These are phyloP conservation scores for Anthoceros angustus DNA, from an alignment of 225 moss, liverwort and hornwort species.

Conservation along the genomic window DNA sequence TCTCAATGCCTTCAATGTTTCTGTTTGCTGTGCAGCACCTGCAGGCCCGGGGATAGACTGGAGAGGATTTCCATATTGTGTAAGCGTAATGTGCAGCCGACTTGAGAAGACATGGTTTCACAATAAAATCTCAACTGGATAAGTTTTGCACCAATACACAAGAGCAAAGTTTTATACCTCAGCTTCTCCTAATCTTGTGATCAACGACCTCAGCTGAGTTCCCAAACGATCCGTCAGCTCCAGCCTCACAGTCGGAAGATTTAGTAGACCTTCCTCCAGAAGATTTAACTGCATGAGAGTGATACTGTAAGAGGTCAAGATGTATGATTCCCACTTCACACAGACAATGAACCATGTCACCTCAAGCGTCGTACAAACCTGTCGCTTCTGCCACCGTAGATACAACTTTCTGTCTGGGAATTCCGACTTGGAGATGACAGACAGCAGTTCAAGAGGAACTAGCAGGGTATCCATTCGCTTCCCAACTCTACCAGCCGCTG, in stretches of 20 bases:
- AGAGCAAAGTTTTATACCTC: slow-evolving; percentile 33
- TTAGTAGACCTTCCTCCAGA: slow-evolving; percentile 72
- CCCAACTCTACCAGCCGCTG: slow-evolving; percentile 65
- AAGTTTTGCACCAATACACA: too few relatives aligned
- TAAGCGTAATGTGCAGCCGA: too few relatives aligned
- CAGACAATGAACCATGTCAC: slow-evolving; percentile 1
- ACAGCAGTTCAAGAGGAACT: slow-evolving; percentile 76
- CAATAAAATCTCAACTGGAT: too few relatives aligned
- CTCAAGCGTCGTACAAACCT: slow-evolving; percentile 23
- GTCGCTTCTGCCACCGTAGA: slow-evolving; percentile 77
- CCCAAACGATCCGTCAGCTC: slow-evolving; percentile 52
- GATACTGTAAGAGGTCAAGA: background rate
- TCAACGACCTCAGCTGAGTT: slow-evolving; percentile 44
- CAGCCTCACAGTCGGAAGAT: slow-evolving; percentile 59
- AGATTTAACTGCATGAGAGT: slow-evolving; percentile 35
- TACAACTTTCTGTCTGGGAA: slow-evolving; percentile 56
- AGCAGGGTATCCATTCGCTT: slow-evolving; percentile 89
- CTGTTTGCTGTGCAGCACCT: slow-evolving; percentile 65
- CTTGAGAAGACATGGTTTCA: too few relatives aligned
- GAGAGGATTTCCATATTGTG: background rate
- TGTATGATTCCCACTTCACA: slow-evolving; percentile 7
- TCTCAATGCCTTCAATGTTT: slow-evolving; percentile 54
- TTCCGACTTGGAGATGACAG: slow-evolving; percentile 50
- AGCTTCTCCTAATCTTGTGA: slow-evolving; percentile 67
- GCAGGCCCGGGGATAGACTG: slow-evolving; percentile 64